These are phyloP conservation scores for Arthrobotrys pseudoclavata DNA, from an alignment of 2,329 filamentous ascomycete species.

Conservation along the genomic window DNA sequence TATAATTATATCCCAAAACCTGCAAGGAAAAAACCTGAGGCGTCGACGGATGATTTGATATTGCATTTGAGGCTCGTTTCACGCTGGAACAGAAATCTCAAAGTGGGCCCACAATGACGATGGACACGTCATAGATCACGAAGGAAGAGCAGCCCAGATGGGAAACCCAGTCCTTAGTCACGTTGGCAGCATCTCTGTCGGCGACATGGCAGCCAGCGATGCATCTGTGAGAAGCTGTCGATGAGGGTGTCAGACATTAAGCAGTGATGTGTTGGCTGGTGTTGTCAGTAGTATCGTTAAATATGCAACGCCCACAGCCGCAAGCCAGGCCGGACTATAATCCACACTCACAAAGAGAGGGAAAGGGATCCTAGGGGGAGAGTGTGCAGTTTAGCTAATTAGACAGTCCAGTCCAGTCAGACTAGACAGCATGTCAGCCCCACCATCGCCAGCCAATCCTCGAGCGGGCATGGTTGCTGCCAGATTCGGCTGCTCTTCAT, in stretches of 20 bases:
- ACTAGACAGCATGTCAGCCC: constrained; percentile 57
- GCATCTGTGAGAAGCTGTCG: constrained; percentile 27
- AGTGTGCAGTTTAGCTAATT: neutral
- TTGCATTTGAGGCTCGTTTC: constrained; percentile 36
- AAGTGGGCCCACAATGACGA: constrained; percentile 36
- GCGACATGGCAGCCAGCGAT: constrained; percentile 26
- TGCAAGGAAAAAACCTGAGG: constrained; percentile 26
- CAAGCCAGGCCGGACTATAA: constrained; percentile 18
- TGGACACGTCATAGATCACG: constrained; percentile 59
- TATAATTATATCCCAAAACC: constrained; percentile 37
- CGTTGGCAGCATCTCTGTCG: constrained; percentile 51
- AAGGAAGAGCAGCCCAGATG: constrained; percentile 24
- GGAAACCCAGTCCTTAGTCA: constrained; percentile 33
- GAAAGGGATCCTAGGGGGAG: neutral
- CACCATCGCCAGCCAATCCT: constrained; percentile 52
- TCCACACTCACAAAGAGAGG: no score
- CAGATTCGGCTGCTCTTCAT: constrained; percentile 40
- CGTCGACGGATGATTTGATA: constrained; percentile 33
- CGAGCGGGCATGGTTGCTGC: constrained; percentile 28
- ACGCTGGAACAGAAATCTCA: constrained; percentile 25
- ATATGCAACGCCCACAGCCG: constrained; percentile 32
- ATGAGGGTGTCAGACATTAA: constrained; percentile 53
- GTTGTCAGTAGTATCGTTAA: constrained; percentile 36
- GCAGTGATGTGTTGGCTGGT: constrained; percentile 58
- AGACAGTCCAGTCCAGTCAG: constrained; percentile 21